Evolutionary conservation across 495 filamentous ascomycete genomes (phyloP), one percentile per base, ranked within the genome.

Genomic region (Aspergillus campestris): DNA sequence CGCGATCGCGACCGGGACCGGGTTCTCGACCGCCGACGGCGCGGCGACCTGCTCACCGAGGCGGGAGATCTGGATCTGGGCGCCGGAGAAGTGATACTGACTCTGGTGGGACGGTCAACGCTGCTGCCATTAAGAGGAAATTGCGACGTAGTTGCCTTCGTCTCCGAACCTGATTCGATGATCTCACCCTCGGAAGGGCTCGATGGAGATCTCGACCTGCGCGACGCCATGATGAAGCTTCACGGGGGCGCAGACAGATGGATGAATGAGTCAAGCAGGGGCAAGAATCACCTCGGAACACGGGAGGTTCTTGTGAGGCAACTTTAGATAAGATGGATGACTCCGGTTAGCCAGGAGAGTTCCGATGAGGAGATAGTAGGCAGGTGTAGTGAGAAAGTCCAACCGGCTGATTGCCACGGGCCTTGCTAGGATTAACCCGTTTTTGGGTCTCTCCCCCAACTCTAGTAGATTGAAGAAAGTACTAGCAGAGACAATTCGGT

Each of bases 131-230:
- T 72, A 57, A 82, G 74, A 69, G 82, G 83, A 73, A 75, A 72
- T 74, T 79, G 81, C 77, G 88, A 87, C 74, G 72, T 77, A 80
- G 69, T 80, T 82, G 78, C 80, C 80, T 80, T 80, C 67, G 56
- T 70, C 73, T 80, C 80, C 72, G 69, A 74, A 67, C 70, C 75
- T 67, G 79, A 79, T 70, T 85, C 87, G 70, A 84, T 69, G 66
- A 94, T 89, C 78, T 95, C 89, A 67, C 89, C 89, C 72, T 94
- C 86, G 70, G 73, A 77, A 55, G 68, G 71, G 55, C 66, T 69
- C 53, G 73, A 75, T 39, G 58, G 59, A 53, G 67, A 73, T 56
- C 65, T 67, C 58, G 67, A 69, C 57, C 59, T 61, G 52, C 45
- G 55, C 51, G 67, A 60, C 54, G 65, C 60, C 67, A 70, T 62